A percentile compares a stretch with the other conserved stretches of the same genome.
phyloP scores from a whole-genome alignment of 2,329 filamentous ascomycete species.

The Trichoderma harzianum region DNA sequence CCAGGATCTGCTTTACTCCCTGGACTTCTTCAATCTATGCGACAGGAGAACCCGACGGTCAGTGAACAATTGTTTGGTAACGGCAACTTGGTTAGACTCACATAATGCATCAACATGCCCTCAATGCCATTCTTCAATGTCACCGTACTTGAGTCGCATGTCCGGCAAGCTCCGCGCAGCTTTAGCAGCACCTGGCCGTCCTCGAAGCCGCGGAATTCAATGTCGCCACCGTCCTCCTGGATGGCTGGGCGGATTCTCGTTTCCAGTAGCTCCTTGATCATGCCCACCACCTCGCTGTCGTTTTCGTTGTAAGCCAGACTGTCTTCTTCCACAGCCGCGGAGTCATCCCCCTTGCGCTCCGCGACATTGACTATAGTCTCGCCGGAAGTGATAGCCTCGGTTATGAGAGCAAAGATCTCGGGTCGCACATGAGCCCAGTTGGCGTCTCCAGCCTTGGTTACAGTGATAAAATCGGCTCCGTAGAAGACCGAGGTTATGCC shows the following conservation, averaged over 20 bases:
- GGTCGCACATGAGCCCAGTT: conserved; percentile 95
- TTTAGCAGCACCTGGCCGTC: conserved; percentile 79
- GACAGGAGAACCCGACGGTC: not conserved
- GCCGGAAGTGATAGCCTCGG: conserved; percentile 82
- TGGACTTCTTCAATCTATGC: conserved; percentile 91
- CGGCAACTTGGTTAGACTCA: conserved; percentile 46
- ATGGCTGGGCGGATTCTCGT: conserved; percentile 93
- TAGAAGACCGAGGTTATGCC: conserved; percentile 95
- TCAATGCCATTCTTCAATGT: conserved; percentile 98
- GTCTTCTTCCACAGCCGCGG: conserved; percentile 50
- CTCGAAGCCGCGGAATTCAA: conserved; percentile 89
- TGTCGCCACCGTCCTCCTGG: conserved; percentile 96
- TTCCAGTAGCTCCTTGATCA: conserved; percentile 98
- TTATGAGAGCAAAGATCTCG: conserved; percentile 93
- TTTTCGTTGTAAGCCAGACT: conserved; percentile 81
- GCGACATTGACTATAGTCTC: conserved; percentile 73
- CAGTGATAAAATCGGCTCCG: conserved; percentile 91
- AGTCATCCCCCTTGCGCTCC: conserved; percentile 56
- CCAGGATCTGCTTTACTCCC: conserved; percentile 84
- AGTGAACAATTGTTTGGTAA: not conserved
- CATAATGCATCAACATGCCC: conserved; percentile 96
- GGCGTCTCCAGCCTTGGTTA: conserved; percentile 82
- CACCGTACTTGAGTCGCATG: conserved; percentile 94
- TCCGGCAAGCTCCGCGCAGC: conserved; percentile 87
- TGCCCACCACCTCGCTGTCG: conserved; percentile 89